Evolutionary conservation across 129 eudicot species (phyloP).

Genomic region (Erigeron canadensis): DNA sequence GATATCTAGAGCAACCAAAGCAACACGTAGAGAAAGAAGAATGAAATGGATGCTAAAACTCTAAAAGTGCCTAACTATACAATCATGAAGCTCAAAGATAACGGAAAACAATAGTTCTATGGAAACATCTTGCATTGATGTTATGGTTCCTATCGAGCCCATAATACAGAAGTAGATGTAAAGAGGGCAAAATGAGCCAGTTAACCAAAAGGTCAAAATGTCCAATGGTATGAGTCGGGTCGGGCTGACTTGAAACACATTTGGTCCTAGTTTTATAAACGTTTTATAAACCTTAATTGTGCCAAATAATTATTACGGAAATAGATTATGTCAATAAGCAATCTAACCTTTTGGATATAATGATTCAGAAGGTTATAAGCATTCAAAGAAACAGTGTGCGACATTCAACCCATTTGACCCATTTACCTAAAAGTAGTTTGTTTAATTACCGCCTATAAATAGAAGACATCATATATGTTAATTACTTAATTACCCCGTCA

Average conservation of each 20-base stretch:
- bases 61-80: neutral
- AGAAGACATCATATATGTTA: neutral
- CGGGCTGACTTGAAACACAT: too few species aligned
- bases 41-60: neutral
- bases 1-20: conserved; percentile 1
- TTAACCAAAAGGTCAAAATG: neutral
- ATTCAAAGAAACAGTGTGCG: neutral
- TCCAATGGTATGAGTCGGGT: neutral
- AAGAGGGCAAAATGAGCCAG: neutral
- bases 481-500: conserved; percentile 88
- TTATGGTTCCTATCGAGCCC: conserved; percentile 1
- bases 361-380: neutral
- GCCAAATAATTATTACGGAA: neutral
- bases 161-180: neutral
- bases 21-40: neutral
- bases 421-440: neutral
- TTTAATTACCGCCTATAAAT: neutral
- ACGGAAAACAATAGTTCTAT: neutral
- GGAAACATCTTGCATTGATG: neutral
- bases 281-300: neutral
- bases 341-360: neutral
- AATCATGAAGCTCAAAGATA: conserved; percentile 7
- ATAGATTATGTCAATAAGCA: neutral
- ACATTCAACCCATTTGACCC: neutral
- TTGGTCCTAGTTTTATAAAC: neutral